Evolutionary conservation across 495 filamentous ascomycete species (phyloP).

Genomic region (Jackrogersella multiformis): DNA sequence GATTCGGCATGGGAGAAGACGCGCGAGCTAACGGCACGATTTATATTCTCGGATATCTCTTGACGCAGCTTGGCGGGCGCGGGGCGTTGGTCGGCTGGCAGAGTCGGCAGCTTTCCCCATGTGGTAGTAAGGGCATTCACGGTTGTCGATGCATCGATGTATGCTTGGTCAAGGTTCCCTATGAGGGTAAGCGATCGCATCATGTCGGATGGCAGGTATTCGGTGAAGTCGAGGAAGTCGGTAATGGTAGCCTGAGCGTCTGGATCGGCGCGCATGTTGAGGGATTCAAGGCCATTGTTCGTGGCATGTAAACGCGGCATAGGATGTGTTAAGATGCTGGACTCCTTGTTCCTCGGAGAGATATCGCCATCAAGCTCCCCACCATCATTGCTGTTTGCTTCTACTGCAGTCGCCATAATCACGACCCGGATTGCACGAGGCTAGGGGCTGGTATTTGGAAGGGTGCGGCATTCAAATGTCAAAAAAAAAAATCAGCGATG

Average conservation of each 20-base stretch:
- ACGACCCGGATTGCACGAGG: not conserved
- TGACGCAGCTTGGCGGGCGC: constrained; percentile 68
- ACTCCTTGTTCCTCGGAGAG: constrained; percentile 51
- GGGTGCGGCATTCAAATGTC: not conserved
- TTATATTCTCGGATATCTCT: constrained; percentile 77
- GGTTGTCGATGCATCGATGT: constrained; percentile 68
- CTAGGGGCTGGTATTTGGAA: not conserved
- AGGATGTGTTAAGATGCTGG: constrained; percentile 38
- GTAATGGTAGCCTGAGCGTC: constrained; percentile 94
- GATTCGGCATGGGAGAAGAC: constrained; percentile 85
- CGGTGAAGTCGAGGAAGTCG: constrained; percentile 95
- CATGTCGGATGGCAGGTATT: constrained; percentile 94
- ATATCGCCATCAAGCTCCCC: constrained; percentile 49
- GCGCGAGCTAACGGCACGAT: constrained; percentile 77
- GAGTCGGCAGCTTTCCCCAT: constrained; percentile 75
- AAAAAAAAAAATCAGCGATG: not conserved
- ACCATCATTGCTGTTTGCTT: constrained; percentile 37
- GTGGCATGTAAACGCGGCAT: constrained; percentile 43
- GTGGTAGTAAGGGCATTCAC: constrained; percentile 77
- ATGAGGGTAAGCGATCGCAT: constrained; percentile 90
- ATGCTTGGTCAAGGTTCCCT: constrained; percentile 78
- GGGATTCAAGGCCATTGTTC: constrained; percentile 45
- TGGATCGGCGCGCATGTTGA: constrained; percentile 70
- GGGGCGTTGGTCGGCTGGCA: constrained; percentile 60
- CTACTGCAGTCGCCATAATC: constrained; percentile 39